Evolutionary conservation across 371 early-diverging fungal genomes (phyloP).

Genomic region (Dipsacomyces acuminosporus): DNA sequence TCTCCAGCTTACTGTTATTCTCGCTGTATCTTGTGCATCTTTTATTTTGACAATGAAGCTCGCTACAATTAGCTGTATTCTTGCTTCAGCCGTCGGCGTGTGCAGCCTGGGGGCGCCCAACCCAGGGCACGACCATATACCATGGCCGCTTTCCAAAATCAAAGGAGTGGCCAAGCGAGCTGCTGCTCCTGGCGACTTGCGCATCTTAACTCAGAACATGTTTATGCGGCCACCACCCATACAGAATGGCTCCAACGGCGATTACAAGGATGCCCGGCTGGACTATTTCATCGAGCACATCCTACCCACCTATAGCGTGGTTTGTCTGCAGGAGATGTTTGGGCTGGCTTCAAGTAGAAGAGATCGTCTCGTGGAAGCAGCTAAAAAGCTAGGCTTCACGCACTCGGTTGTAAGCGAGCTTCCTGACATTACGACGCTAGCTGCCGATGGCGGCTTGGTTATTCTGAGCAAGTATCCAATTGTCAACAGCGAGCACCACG

Average conservation of each 20-base stretch:
- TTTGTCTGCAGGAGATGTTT: slow-evolving; percentile 81
- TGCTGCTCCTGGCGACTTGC: no score
- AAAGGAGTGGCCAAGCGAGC: no score
- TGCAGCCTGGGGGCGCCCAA: no score
- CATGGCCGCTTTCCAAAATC: no score
- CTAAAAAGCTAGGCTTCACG: slow-evolving; percentile 61
- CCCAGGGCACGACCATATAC: no score
- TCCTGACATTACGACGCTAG: slow-evolving; percentile 56
- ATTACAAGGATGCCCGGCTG: slow-evolving; percentile 71
- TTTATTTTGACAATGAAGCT: no score
- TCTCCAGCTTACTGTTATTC: no score
- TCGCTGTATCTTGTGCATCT: no score
- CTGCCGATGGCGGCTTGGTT: slow-evolving; percentile 76
- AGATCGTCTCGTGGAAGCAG: slow-evolving; percentile 53
- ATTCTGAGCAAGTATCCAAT: slow-evolving; percentile 71
- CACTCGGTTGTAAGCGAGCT: slow-evolving; percentile 53
- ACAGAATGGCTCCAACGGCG: slow-evolving; percentile 63
- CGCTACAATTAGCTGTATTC: no score
- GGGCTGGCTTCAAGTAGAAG: slow-evolving; percentile 62
- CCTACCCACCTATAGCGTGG: slow-evolving; percentile 67
- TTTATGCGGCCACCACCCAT: slow-evolving; percentile 82
- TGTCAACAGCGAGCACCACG: slow-evolving; percentile 51
- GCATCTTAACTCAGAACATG: slow-evolving; percentile 74
- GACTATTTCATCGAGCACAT: slow-evolving; percentile 58
- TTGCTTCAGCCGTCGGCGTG: no score